These are phyloP conservation scores for Naganishia onofrii DNA, from an alignment of 768 basidiomycete species.

Conservation along the genomic window DNA sequence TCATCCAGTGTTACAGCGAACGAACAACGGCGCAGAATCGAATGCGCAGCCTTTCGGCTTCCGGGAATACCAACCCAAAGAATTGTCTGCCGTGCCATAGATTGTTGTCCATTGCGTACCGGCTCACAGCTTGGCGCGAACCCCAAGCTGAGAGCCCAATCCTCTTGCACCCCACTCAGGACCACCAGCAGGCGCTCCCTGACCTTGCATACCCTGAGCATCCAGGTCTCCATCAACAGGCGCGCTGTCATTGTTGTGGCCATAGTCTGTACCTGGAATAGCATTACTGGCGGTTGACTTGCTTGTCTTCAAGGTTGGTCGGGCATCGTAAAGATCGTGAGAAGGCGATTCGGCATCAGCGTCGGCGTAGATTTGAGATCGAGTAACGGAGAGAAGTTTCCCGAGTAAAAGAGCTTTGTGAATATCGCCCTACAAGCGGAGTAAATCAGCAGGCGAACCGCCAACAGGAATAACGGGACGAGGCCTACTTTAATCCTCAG, in stretches of 20 bases:
- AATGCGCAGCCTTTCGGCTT: background rate
- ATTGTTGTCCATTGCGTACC: background rate
- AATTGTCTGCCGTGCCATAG: background rate
- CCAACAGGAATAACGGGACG: background rate
- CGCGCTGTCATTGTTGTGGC: background rate
- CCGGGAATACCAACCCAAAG: too few relatives aligned
- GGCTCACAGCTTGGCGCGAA: constrained; percentile 10
- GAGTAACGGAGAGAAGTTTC: constrained; percentile 8
- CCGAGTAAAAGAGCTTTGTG: constrained; percentile 14
- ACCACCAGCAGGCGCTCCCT: constrained; percentile 15
- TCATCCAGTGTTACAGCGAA: too few relatives aligned
- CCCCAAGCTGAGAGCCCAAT: background rate
- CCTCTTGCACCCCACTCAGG: background rate
- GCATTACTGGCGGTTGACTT: background rate
- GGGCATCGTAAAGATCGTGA: constrained; percentile 16
- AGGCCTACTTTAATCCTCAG: constrained; percentile 1
- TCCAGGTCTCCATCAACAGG: constrained; percentile 7
- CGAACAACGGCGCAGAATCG: too few relatives aligned
- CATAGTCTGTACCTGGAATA: background rate
- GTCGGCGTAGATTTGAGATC: constrained; percentile 23
- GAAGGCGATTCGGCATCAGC: constrained; percentile 9
- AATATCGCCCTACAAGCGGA: background rate
- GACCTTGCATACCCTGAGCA: constrained; percentile 16
- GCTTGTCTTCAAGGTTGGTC: background rate
- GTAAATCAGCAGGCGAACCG: background rate